Evolutionary conservation across 768 basidiomycete species (phyloP).

Genomic region (Ephemerocybe angulata): DNA sequence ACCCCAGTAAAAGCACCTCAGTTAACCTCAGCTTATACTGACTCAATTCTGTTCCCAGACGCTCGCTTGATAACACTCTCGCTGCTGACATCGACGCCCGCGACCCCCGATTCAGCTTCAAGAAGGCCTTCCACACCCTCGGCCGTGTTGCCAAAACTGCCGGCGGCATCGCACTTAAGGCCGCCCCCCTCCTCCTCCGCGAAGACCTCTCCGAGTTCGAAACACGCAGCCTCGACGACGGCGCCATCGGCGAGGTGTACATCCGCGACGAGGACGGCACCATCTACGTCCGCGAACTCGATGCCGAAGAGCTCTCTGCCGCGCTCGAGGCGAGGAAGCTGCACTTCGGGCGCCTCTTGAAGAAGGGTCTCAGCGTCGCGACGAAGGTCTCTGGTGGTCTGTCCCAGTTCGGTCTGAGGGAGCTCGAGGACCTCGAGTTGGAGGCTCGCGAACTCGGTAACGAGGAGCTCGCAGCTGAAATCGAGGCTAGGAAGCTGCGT

Average conservation of each 20-base stretch:
- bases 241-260: neutral
- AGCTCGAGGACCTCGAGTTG: neutral
- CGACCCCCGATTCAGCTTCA: neutral
- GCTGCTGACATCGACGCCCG: neutral
- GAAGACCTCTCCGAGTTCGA: neutral
- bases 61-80: neutral
- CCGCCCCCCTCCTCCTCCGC: neutral
- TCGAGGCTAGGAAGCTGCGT: neutral
- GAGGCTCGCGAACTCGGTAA: neutral
- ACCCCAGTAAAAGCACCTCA: neutral
- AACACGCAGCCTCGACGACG: neutral
- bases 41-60: neutral
- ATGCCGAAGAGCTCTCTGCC: neutral
- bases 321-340: neutral
- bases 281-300: neutral
- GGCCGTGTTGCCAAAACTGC: neutral
- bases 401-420: neutral
- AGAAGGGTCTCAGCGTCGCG: neutral
- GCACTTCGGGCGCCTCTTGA: neutral
- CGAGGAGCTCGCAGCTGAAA: neutral
- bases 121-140: neutral
- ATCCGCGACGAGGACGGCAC: neutral
- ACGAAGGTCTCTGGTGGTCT: neutral
- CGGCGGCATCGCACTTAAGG: neutral
- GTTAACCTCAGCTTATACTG: neutral